phyloP scores from a whole-genome alignment of 495 filamentous ascomycete species.

The Zalerion maritima region DNA sequence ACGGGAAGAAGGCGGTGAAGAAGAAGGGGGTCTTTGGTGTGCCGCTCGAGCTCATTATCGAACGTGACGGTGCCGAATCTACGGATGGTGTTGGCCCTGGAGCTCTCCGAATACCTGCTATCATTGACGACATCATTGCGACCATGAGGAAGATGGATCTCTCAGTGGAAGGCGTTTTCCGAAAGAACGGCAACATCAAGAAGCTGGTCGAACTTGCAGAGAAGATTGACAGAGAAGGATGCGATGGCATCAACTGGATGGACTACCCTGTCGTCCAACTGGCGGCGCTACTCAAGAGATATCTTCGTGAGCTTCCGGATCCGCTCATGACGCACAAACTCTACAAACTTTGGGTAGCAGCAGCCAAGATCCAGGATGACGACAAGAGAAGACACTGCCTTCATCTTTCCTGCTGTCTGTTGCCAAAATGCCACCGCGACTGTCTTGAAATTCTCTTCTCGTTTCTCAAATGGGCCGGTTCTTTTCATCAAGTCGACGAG shows the following conservation, averaged over 20 bases:
- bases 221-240: constrained; percentile 65
- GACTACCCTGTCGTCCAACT: constrained; percentile 83
- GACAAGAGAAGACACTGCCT: constrained; percentile 73
- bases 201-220: constrained; percentile 73
- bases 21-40: constrained; percentile 94
- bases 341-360: constrained; percentile 76
- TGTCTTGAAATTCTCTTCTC: constrained; percentile 87
- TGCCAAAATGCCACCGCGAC: constrained; percentile 87
- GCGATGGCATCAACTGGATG: constrained; percentile 65
- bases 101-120: constrained; percentile 67
- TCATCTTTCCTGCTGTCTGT: constrained; percentile 82
- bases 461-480: constrained; percentile 96
- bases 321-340: constrained; percentile 92
- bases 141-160: constrained; percentile 99
- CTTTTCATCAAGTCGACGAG: constrained; percentile 93
- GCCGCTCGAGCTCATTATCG: constrained; percentile 67
- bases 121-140: constrained; percentile 82
- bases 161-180: constrained; percentile 95
- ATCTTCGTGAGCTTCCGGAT: constrained; percentile 87
- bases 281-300: constrained; percentile 88
- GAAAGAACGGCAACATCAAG: constrained; percentile 96
- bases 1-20: constrained; percentile 61
- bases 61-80: constrained; percentile 87
- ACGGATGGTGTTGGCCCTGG: constrained; percentile 92
- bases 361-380: constrained; percentile 76